Conservation (phyloP, 2,329 filamentous ascomycete species). For the Arthrobotrys megalospora region DNA sequence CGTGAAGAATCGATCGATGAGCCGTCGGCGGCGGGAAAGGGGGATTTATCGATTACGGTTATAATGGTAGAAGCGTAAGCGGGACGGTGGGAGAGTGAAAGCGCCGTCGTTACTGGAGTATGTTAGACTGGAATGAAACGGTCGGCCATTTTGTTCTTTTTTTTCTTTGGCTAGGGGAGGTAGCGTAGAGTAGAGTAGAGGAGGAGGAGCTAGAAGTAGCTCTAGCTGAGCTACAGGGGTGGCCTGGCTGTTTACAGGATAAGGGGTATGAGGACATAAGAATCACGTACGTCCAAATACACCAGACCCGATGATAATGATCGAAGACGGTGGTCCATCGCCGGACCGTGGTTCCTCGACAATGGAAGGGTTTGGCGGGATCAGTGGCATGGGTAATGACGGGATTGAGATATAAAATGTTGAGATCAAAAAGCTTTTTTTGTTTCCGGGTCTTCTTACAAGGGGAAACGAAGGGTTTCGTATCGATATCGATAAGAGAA, state of each 20-base stretch:
- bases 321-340: conserved; percentile 66
- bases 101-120: conserved; percentile 63
- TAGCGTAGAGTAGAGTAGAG: background rate
- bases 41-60: conserved; percentile 75
- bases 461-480: conserved; percentile 10
- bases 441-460: conserved; percentile 20
- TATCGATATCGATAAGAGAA: conserved; percentile 33
- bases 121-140: conserved; percentile 64
- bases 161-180: background rate
- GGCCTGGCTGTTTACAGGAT: conserved; percentile 64
- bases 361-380: conserved; percentile 31
- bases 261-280: conserved; percentile 68
- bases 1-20: conserved; percentile 77
- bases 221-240: background rate
- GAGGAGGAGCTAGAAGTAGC: background rate
- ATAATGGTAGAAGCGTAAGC: conserved; percentile 75
- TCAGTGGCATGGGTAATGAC: conserved; percentile 33
- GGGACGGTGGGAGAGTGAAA: conserved; percentile 62
- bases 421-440: conserved; percentile 5
- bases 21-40: conserved; percentile 75
- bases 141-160: conserved; percentile 60
- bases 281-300: conserved; percentile 72
- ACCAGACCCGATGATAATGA: conserved; percentile 80
- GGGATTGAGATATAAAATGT: conserved; percentile 37
- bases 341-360: conserved; percentile 38